Conservation (phyloP, 192 early-diverging fungal species). For the Gonapodya sp. region DNA sequence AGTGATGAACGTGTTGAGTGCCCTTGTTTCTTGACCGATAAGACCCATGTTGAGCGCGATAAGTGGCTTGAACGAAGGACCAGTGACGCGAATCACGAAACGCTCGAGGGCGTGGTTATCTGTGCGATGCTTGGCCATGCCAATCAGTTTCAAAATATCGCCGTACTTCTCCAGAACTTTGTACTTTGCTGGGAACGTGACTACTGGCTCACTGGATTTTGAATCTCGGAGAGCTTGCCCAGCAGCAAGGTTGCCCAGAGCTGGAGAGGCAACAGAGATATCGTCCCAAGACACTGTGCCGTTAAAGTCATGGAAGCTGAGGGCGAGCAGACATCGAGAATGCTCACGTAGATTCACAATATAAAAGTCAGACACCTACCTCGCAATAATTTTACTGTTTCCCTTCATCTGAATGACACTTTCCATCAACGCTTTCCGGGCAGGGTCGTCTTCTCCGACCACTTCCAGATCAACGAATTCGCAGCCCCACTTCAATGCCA, state of each 20-base stretch:
- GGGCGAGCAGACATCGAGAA: neutral
- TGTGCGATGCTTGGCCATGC: constrained; percentile 55
- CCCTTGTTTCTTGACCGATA: constrained; percentile 79
- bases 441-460: constrained; percentile 20
- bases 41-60: constrained; percentile 94
- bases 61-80: constrained; percentile 51
- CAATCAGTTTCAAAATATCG: constrained; percentile 91
- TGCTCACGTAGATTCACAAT: neutral
- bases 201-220: neutral
- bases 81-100: constrained; percentile 45
- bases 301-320: constrained; percentile 71
- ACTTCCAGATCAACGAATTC: constrained; percentile 91
- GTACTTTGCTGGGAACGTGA: constrained; percentile 8
- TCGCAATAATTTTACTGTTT: constrained; percentile 63
- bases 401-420: constrained; percentile 45
- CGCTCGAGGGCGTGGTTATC: constrained; percentile 75
- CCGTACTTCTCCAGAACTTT: constrained; percentile 34
- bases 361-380: no score
- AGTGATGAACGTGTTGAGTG: constrained; percentile 81
- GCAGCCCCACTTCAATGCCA: constrained; percentile 76
- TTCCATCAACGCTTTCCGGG: constrained; percentile 15
- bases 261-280: neutral
- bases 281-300: constrained; percentile 52
- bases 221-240: constrained; percentile 1
- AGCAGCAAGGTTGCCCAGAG: neutral